phyloP scores from a whole-genome alignment of 192 early-diverging fungal species.

The Linnemannia schmuckeri region DNA sequence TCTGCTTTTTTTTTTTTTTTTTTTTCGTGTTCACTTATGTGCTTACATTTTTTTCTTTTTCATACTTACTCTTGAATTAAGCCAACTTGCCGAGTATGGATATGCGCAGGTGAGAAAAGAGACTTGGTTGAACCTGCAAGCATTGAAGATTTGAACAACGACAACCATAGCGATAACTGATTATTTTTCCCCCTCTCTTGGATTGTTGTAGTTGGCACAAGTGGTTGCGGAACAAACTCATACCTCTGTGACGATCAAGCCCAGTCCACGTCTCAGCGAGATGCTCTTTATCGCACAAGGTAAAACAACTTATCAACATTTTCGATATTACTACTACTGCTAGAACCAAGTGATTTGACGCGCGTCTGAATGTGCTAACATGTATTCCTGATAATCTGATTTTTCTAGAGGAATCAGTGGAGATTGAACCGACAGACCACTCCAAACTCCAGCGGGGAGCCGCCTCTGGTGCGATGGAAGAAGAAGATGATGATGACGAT shows the following conservation, averaged over 20 bases:
- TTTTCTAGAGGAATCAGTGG: conserved; percentile 46
- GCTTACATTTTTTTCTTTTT: not conserved
- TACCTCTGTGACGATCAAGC: conserved; percentile 69
- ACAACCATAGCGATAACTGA: too few relatives aligned
- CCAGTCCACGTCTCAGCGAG: conserved; percentile 72
- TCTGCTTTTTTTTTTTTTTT: not conserved
- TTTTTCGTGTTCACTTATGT: not conserved
- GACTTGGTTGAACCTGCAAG: too few relatives aligned
- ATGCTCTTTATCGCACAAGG: conserved; percentile 72
- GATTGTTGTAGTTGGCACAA: conserved; percentile 62
- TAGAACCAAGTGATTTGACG: too few relatives aligned
- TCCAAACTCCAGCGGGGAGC: conserved; percentile 19
- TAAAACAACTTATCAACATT: conserved; percentile 11
- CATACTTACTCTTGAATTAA: conserved; percentile 5
- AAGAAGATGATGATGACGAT: conserved; percentile 39
- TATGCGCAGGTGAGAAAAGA: conserved; percentile 42
- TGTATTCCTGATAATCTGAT: too few relatives aligned
- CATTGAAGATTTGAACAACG: too few relatives aligned
- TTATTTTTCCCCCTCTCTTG: too few relatives aligned
- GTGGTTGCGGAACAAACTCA: conserved; percentile 76
- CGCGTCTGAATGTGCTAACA: not conserved
- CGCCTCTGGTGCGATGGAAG: conserved; percentile 20
- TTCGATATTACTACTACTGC: too few relatives aligned
- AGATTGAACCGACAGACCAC: conserved; percentile 53
- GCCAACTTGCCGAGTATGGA: conserved; percentile 61